Evolutionary conservation across 2,329 filamentous ascomycete genomes (phyloP).

Genomic region (Colletotrichum kahawae): DNA sequence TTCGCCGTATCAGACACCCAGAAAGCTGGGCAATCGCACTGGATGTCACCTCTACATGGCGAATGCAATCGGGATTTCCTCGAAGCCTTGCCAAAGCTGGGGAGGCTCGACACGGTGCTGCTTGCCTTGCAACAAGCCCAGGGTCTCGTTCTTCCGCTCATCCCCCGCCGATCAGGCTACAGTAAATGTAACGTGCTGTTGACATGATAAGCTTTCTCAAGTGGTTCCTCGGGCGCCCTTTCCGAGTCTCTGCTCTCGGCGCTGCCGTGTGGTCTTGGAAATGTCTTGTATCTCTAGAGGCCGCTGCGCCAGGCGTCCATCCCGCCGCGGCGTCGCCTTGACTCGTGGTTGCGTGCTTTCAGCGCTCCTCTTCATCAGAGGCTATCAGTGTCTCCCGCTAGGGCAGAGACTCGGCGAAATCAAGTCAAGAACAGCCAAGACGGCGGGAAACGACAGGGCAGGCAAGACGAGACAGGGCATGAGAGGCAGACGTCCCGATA

Average conservation of each 20-base stretch:
- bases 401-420: background rate
- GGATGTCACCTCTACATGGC: background rate
- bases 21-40: background rate
- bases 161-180: background rate
- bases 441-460: background rate
- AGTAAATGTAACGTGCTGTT: slow-evolving; percentile 10
- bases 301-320: slow-evolving; percentile 6
- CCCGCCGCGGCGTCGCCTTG: slow-evolving; percentile 15
- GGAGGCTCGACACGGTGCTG: background rate
- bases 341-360: background rate
- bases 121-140: background rate
- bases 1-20: background rate
- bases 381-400: background rate
- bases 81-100: background rate
- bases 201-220: slow-evolving; percentile 7
- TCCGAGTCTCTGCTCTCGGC: background rate
- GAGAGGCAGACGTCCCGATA: background rate
- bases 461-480: background rate
- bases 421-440: background rate
- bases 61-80: background rate
- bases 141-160: background rate
- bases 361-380: background rate
- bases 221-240: background rate
- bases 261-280: background rate
- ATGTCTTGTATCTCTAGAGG: background rate